phyloP scores from a whole-genome alignment of 768 basidiomycete genomes.

The Macrocybe gigantea region DNA sequence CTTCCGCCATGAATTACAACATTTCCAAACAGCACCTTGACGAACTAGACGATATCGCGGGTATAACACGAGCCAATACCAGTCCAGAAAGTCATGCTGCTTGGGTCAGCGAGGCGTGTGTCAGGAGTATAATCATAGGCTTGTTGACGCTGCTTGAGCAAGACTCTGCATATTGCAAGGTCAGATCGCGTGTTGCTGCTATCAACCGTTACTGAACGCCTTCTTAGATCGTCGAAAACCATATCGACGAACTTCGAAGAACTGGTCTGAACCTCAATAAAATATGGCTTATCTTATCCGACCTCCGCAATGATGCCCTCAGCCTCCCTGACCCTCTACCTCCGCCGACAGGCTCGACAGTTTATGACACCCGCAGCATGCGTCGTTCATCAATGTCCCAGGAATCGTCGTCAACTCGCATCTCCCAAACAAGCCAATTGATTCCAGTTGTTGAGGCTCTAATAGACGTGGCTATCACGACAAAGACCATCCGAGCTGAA shows the following conservation, averaged over 20 bases:
- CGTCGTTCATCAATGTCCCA: slow-evolving; percentile 24
- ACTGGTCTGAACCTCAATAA: slow-evolving; percentile 53
- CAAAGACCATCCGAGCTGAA: slow-evolving; percentile 46
- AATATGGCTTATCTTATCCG: slow-evolving; percentile 52
- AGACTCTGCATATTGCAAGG: slow-evolving; percentile 30
- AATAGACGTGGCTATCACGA: slow-evolving; percentile 43
- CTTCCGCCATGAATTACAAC: slow-evolving; percentile 37
- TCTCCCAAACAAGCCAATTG: slow-evolving; percentile 51
- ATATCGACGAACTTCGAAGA: slow-evolving; percentile 46
- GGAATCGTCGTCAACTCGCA: slow-evolving; percentile 7
- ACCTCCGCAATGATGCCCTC: slow-evolving; percentile 31
- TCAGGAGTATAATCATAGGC: slow-evolving; percentile 57
- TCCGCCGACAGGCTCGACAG: slow-evolving; percentile 35
- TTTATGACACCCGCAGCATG: slow-evolving; percentile 44
- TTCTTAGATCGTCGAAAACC: not conserved
- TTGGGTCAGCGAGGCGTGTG: slow-evolving; percentile 65
- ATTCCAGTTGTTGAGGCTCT: slow-evolving; percentile 60
- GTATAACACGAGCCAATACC: slow-evolving; percentile 27
- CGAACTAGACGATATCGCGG: slow-evolving; percentile 54
- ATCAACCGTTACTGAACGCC: not conserved
- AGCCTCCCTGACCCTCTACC: slow-evolving; percentile 55
- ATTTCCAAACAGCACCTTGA: slow-evolving; percentile 44
- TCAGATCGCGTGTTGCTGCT: slow-evolving; percentile 9
- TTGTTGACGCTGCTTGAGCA: slow-evolving; percentile 51
- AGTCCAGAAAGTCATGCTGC: slow-evolving; percentile 30